Conservation (phyloP, 495 filamentous ascomycete species). For the Penicillium psychrofluorescens region DNA sequence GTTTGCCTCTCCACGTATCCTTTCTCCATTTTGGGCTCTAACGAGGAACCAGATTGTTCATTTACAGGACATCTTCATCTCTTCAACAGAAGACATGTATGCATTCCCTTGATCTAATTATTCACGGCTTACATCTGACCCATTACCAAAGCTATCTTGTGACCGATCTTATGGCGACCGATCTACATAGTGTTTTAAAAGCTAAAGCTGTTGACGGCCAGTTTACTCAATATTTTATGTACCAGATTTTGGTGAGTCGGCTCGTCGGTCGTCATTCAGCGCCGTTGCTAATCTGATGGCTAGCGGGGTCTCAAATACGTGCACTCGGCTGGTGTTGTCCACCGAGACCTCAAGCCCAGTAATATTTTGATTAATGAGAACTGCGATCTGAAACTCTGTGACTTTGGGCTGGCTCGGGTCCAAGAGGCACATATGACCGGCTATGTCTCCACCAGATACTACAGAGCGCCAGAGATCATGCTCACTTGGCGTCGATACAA, state of each 20-base stretch:
- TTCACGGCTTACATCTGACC: conserved; percentile 10
- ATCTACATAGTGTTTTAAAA: conserved; percentile 80
- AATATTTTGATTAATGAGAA: conserved; percentile 96
- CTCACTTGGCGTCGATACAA: conserved; percentile 49
- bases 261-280: neutral
- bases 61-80: conserved; percentile 91
- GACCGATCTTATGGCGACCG: conserved; percentile 86
- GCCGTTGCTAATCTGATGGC: conserved; percentile 12
- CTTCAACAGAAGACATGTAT: conserved; percentile 87
- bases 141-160: conserved; percentile 66
- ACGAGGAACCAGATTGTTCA: conserved; percentile 63
- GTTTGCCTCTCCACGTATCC: conserved; percentile 30
- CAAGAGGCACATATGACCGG: conserved; percentile 97
- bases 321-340: conserved; percentile 87
- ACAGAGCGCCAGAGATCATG: conserved; percentile 66
- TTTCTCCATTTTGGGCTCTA: conserved; percentile 1
- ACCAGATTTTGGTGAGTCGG: conserved; percentile 73
- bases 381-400: conserved; percentile 92
- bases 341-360: conserved; percentile 85
- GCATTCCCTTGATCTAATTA: conserved; percentile 10
- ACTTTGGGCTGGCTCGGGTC: conserved; percentile 85
- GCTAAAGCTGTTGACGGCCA: conserved; percentile 84
- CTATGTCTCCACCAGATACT: conserved; percentile 92
- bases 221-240: conserved; percentile 92
- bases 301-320: conserved; percentile 93